A percentile compares a stretch with the other conserved stretches of the same genome.
Conservation (phyloP, 371 early-diverging fungal genomes). For the Fennellomyces sp. region DNA sequence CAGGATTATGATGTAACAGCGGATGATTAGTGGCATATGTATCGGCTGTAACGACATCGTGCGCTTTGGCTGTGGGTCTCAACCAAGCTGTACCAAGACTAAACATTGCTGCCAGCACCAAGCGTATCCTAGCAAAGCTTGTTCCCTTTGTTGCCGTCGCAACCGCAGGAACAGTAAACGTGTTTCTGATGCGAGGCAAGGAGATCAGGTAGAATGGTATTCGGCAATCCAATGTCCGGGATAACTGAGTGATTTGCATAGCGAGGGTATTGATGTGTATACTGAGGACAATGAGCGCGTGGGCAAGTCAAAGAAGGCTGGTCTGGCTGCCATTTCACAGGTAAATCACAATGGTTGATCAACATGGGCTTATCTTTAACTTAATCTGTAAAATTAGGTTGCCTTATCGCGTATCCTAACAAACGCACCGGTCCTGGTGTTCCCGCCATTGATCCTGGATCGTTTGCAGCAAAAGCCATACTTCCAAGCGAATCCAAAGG, state of each 20-base stretch:
- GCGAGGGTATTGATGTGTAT: conserved; percentile 73
- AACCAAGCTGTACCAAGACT: conserved; percentile 59
- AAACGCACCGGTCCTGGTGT: conserved; percentile 71
- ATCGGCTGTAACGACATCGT: conserved; percentile 77
- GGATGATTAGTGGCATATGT: conserved; percentile 64
- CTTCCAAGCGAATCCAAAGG: conserved; percentile 56
- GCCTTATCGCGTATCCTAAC: conserved; percentile 82
- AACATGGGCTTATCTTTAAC: background rate
- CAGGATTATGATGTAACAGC: background rate
- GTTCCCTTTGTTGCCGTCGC: conserved; percentile 86
- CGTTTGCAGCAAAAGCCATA: conserved; percentile 62
- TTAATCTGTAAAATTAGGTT: conserved; percentile 29
- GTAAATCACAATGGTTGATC: conserved; percentile 21
- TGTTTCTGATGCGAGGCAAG: conserved; percentile 86
- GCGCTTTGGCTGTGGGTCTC: conserved; percentile 75
- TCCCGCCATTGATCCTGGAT: conserved; percentile 71
- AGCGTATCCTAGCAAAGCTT: conserved; percentile 55
- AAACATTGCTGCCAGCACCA: conserved; percentile 43
- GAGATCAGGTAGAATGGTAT: conserved; percentile 59
- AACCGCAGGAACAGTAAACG: conserved; percentile 82
- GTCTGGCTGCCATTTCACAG: conserved; percentile 68
- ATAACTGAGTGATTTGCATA: conserved; percentile 6
- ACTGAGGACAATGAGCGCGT: conserved; percentile 62
- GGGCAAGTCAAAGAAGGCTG: conserved; percentile 76
- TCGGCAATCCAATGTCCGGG: background rate